Base-by-base conservation (phyloP, 371 early-diverging fungal species). In the Syncephalastrum monosporum region DNA sequence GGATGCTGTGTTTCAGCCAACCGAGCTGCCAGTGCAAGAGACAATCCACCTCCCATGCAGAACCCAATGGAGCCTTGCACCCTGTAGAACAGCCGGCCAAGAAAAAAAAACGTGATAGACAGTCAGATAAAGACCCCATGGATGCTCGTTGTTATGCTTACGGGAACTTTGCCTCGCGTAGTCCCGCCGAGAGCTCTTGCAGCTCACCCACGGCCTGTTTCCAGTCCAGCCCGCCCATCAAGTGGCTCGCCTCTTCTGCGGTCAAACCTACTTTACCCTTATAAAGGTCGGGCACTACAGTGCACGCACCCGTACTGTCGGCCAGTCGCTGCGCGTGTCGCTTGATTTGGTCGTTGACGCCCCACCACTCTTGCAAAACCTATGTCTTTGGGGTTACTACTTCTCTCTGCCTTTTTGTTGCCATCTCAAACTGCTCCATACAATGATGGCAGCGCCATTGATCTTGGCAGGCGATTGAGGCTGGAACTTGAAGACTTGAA, bases 21-120 rank as follows among this genome's bases (percentile, higher is more conserved):
- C 13, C 58, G 59, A 10, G 64, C 54, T 16, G 78, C 73, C 8
- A 77, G 49, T 13, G 78, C 77, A 23, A 82, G 53, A 3, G 69
- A 68, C n/a, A 79, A 50, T 5, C 69, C 80, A 45, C 82, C 82
- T 15, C 82, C 82, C 71, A 82, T 78, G 44, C 79, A 78, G 57
- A 79, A 78, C 19, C 76, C 76, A 38, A 75, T 66, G 4, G 68
- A 51, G 5, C 72, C 76, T 44, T 77, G 65, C 25, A 74, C 71
- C 12, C 69, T 72, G 44, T 6, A 21, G 23, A 25, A 14, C 46
- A 46, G 45, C 12, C 5, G 12, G 1, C n/a, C n/a, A n/a, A n/a
- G n/a, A n/a, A n/a, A n/a, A 10, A 45, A 5, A 12, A 12, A 16
- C 15, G 42, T 3, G 21, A 6, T 29, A 7, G 21, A 17, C 24